Percentiles rank a stretch among this genome's conserved stretches.
Conservation (phyloP, 768 basidiomycete species). For the Lactarius hatsudake region DNA sequence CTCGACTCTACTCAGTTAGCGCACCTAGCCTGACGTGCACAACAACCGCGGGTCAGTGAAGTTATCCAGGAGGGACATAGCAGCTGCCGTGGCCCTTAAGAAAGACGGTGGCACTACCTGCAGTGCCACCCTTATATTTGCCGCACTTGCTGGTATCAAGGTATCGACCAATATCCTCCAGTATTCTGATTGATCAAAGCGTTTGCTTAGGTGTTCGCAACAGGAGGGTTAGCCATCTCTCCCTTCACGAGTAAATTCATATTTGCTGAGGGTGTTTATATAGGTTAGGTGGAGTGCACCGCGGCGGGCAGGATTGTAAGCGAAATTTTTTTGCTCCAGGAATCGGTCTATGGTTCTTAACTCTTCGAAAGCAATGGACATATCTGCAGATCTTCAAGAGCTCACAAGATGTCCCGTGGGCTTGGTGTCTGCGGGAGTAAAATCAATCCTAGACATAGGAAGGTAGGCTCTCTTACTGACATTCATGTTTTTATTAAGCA, state of each 20-base stretch:
- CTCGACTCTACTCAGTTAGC: slow-evolving; percentile 62
- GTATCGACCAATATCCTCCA: slow-evolving; percentile 34
- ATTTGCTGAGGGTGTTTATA: slow-evolving; percentile 16
- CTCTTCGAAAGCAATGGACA: slow-evolving; percentile 70
- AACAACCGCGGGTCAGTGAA: slow-evolving; percentile 48
- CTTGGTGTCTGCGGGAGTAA: slow-evolving; percentile 89
- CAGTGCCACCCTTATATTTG: slow-evolving; percentile 69
- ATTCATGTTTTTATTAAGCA: neutral
- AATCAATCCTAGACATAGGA: slow-evolving; percentile 93
- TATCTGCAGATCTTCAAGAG: slow-evolving; percentile 92
- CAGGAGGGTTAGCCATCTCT: slow-evolving; percentile 73
- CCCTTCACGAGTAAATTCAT: slow-evolving; percentile 3
- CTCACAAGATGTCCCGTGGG: slow-evolving; percentile 87
- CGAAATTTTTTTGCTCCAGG: slow-evolving; percentile 3
- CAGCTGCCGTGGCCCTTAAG: slow-evolving; percentile 62
- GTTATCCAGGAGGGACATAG: slow-evolving; percentile 79
- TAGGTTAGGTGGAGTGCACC: slow-evolving; percentile 82
- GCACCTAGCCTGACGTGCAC: slow-evolving; percentile 55
- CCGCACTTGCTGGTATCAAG: slow-evolving; percentile 84
- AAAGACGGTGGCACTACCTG: slow-evolving; percentile 79
- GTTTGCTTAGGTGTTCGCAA: slow-evolving; percentile 69
- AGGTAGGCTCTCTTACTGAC: slow-evolving; percentile 40
- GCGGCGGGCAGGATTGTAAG: slow-evolving; percentile 67
- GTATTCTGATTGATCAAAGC: slow-evolving; percentile 21
- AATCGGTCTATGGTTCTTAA: neutral